Base-by-base conservation (phyloP, 176 grass and related monocot genomes). In the Musa schizocarpa region DNA sequence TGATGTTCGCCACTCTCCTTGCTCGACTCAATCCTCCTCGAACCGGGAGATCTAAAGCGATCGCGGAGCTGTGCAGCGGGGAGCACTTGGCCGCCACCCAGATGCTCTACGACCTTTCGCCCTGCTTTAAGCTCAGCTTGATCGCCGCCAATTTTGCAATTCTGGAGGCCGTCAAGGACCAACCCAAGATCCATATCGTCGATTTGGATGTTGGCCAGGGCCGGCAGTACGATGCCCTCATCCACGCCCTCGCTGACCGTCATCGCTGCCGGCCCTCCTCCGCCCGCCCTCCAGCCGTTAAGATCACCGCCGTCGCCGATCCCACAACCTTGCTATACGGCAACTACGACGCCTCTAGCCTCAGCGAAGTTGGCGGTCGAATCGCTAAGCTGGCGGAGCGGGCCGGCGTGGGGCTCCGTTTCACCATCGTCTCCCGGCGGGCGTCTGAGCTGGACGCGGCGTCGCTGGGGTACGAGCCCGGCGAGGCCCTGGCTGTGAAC, bases 81-180 rank as follows among this genome's bases (percentile, higher is more conserved):
- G 34, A 43, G 34, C 34, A 43, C 34, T 5, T 43, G 4, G 34
- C 34, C 34, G 34, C 34, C 34, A 80, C 73, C 6, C 87, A 92
- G 13, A 53, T 90, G 78, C 90, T 96, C 59, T 83, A 86, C 68
- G 50, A 86, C 29, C 64, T 71, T 53, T 88, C 87, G 13, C 92
- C 85, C 9, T 96, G 87, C 82, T 96, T 96, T 83, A 84, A 80
- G 69, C 81, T 92, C 53, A 89, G 85, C 1, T 82, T 96, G 69
- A 72, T 89, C 66, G 85, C 89, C 11, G 89, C 92, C 11, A 96
- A 83, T 85, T 53, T 76, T 19, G 83, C 89, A 50, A 86, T 96
- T 81, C 73, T 84, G 2, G 83, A 83, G 0, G 73, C 87, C 19
- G 79, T 84, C 29, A 75, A 48, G 26, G 83, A 83, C 83, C 76